A percentile compares a stretch with the other conserved stretches of the same genome.
Conservation (phyloP, 306 rosid species). For the Fragaria vesca region DNA sequence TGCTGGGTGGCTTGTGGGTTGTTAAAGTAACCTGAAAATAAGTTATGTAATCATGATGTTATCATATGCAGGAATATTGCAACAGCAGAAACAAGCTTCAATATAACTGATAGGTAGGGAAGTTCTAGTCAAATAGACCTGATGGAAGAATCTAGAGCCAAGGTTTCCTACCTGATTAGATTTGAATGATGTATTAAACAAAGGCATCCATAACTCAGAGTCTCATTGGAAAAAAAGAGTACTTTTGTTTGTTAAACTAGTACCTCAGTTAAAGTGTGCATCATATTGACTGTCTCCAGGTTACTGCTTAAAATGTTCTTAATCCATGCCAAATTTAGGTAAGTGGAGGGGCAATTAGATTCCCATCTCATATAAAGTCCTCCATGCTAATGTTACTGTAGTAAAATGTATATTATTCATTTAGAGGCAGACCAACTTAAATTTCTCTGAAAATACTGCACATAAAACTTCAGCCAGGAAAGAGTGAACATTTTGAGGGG, state of each 20-base stretch:
- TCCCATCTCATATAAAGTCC: background rate
- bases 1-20: conserved; percentile 72
- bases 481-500: background rate
- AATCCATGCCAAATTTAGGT: background rate
- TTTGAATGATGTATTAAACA: background rate
- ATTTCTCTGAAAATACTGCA: background rate
- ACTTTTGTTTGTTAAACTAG: background rate
- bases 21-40: conserved; percentile 76
- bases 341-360: background rate
- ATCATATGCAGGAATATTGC: conserved; percentile 1
- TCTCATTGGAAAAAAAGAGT: background rate
- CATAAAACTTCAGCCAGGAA: background rate
- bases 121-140: background rate
- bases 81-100: background rate
- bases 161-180: background rate
- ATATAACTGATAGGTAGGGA: background rate
- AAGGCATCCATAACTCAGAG: background rate
- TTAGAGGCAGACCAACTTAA: conserved; percentile 7
- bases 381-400: background rate
- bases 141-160: background rate
- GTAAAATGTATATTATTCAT: background rate
- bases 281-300: background rate
- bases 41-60: background rate
- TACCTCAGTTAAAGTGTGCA: background rate
- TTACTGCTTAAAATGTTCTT: background rate